phyloP scores from a whole-genome alignment of 108 stramenopile genomes.

The Nitzschia palea region DNA sequence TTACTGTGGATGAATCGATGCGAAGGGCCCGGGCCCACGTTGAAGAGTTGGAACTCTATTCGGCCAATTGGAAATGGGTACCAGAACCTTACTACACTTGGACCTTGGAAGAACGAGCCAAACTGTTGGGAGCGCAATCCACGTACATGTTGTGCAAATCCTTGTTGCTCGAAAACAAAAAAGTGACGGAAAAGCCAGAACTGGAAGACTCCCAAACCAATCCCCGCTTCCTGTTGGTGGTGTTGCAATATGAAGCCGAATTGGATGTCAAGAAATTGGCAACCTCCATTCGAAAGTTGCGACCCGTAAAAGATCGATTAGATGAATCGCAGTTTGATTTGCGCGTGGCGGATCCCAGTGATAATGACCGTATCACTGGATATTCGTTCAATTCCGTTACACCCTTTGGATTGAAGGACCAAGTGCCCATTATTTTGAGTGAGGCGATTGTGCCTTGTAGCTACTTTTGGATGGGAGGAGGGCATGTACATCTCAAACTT shows the following conservation, averaged over 20 bases:
- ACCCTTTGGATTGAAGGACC: conserved; percentile 75
- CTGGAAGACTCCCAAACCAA: conserved; percentile 38
- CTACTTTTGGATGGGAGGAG: conserved; percentile 84
- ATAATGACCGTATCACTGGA: conserved; percentile 73
- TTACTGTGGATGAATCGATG: conserved; percentile 53
- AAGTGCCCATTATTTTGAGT: conserved; percentile 68
- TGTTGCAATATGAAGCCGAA: conserved; percentile 78
- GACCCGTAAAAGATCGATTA: conserved; percentile 51
- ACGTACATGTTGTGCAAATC: conserved; percentile 67
- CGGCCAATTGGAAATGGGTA: conserved; percentile 65
- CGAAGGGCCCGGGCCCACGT: conserved; percentile 62
- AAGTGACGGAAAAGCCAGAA: conserved; percentile 26
- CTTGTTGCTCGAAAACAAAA: conserved; percentile 82
- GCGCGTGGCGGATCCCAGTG: conserved; percentile 61
- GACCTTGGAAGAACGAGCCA: conserved; percentile 57
- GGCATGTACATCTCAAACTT: conserved; percentile 81
- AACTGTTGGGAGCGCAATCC: conserved; percentile 44
- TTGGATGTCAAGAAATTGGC: conserved; percentile 62
- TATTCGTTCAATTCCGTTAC: conserved; percentile 77
- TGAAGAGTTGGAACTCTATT: conserved; percentile 40
- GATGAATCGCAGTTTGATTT: conserved; percentile 62
- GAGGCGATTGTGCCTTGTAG: conserved; percentile 39
- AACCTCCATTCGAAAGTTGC: conserved; percentile 60
- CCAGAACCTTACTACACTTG: conserved; percentile 63
- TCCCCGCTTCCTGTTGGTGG: conserved; percentile 70